Evolutionary conservation across 352 stramenopile genomes (phyloP), one percentile per base, ranked within the genome.

Genomic region (Phytopythium litorale): DNA sequence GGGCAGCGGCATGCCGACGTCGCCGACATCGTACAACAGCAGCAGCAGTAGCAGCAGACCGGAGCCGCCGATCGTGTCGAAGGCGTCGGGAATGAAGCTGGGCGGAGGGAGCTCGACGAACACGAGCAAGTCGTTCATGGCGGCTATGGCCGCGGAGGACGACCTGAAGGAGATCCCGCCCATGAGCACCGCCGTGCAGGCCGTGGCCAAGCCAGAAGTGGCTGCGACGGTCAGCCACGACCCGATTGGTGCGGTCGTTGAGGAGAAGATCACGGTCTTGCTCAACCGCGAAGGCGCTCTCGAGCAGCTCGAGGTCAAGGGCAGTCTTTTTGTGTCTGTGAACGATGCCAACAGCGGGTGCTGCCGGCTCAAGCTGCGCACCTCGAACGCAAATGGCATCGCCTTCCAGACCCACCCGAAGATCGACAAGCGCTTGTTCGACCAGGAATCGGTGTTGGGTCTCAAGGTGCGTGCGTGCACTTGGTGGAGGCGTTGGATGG

Each of bases 321-420:
- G 87, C 52, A 92, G 78, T 50, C 71, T 96, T 71, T 96, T 81
- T 54, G 84, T 96, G 64, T 88, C 83, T 18, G 79, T 92, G 33
- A 94, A 96, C 52, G 83, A 96, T 57, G 78, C 79, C 9, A 78
- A 72, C 40, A 87, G 78, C 46, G 81, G 75, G 5, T 80, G 71
- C 51, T 92, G 84, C 70, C 79, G 84, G 32, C 68, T 96, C 15
- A 90, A 92, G 61, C 71, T 96, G 58, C 83, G 72, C 42, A 86
- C 75, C 37, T 85, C 80, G 52, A 73, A 64, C 13, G 78, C 69
- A 5, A 89, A 92, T 38, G 87, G 84, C 48, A 81, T 96, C 45
- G 81, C 79, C 12, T 92, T 94, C 71, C 87, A 92, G 73, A 94
- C 87, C 28, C 87, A 96, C 62, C 87, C 87, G 5, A 96, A 96